A percentile compares a stretch with the other conserved stretches of the same genome.
phyloP scores from a whole-genome alignment of 331 rosid genomes.

The Quercus tomentella region DNA sequence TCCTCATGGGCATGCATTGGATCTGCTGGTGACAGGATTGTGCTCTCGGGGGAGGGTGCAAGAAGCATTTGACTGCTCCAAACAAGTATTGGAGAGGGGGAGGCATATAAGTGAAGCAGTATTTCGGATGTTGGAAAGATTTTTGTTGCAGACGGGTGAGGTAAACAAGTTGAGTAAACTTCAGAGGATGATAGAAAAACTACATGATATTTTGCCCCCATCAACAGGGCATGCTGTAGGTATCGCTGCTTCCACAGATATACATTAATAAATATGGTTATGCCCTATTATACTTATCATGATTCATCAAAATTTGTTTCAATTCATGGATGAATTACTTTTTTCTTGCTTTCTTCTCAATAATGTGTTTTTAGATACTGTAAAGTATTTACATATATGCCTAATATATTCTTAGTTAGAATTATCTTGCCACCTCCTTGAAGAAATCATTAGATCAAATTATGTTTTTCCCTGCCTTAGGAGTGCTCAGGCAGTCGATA shows the following conservation, averaged over 20 bases:
- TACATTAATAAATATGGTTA: background rate
- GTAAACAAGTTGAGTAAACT: conserved; percentile 55
- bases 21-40: conserved; percentile 73
- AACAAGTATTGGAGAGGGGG: conserved; percentile 79
- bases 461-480: background rate
- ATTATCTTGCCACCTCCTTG: background rate
- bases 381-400: background rate
- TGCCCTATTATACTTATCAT: background rate
- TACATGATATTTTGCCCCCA: conserved; percentile 55
- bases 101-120: conserved; percentile 68
- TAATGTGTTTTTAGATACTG: background rate
- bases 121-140: conserved; percentile 59
- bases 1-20: conserved; percentile 81
- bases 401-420: background rate
- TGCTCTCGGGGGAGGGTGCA: conserved; percentile 58
- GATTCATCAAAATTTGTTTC: background rate
- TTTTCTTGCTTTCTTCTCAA: background rate
- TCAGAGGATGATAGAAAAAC: conserved; percentile 50
- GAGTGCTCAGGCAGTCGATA: background rate
- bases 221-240: conserved; percentile 39
- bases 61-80: conserved; percentile 74
- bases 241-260: conserved; percentile 18
- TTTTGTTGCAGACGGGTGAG: conserved; percentile 40
- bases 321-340: background rate
- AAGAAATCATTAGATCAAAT: background rate